Evolutionary conservation across 495 filamentous ascomycete species (phyloP).

Genomic region (Neurospora sp.): DNA sequence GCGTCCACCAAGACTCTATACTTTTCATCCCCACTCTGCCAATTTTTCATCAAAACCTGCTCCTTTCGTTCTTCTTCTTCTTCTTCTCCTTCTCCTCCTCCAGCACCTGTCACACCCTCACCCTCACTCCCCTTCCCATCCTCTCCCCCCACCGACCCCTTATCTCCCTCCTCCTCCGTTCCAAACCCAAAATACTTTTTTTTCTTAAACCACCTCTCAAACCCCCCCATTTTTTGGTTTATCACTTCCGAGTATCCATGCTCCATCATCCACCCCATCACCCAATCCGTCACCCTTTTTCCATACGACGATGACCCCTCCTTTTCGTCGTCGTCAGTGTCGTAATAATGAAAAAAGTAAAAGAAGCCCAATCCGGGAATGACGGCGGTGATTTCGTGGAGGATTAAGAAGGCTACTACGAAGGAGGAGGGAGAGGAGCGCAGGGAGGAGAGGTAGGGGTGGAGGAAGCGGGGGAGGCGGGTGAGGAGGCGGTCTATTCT

Average conservation of each 20-base stretch:
- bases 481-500: conserved; percentile 51
- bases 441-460: conserved; percentile 55
- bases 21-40: conserved; percentile 22
- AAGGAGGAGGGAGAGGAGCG: conserved; percentile 70
- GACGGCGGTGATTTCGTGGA: conserved; percentile 87
- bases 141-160: conserved; percentile 3
- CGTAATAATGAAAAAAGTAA: conserved; percentile 63
- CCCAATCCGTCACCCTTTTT: background rate
- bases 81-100: background rate
- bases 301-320: background rate
- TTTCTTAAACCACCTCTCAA: conserved; percentile 31
- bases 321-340: conserved; percentile 27
- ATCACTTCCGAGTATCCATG: conserved; percentile 22
- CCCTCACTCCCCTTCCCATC: conserved; percentile 2
- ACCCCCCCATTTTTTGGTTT: conserved; percentile 35
- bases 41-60: conserved; percentile 15
- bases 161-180: conserved; percentile 4
- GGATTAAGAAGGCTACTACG: conserved; percentile 72
- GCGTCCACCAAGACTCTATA: conserved; percentile 55
- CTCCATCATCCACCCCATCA: conserved; percentile 33
- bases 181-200: conserved; percentile 41
- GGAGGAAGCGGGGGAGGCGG: conserved; percentile 47
- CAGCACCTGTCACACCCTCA: conserved; percentile 3
- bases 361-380: conserved; percentile 67
- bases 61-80: background rate